phyloP scores from a whole-genome alignment of 192 early-diverging fungal species.

The Dissophora globulifera region DNA sequence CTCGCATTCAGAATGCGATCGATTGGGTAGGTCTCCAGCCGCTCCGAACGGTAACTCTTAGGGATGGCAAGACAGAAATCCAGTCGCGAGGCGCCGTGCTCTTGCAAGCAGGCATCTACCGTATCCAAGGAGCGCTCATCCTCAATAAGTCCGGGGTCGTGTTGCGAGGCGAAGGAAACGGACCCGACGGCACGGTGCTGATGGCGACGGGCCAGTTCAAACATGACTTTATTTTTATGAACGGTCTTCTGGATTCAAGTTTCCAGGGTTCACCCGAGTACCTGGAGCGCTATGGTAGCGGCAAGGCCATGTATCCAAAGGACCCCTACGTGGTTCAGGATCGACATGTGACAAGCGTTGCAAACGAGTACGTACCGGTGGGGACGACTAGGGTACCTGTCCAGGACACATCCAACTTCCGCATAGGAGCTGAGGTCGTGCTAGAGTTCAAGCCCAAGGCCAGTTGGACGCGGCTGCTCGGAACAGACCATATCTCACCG shows the following conservation, averaged over 20 bases:
- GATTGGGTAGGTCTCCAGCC: constrained; percentile 24
- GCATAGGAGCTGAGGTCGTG: constrained; percentile 10
- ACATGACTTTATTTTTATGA: constrained; percentile 36
- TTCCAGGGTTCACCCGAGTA: constrained; percentile 36
- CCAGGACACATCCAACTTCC: constrained; percentile 18
- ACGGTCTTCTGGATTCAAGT: constrained; percentile 23
- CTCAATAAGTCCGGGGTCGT: constrained; percentile 34
- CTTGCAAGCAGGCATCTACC: constrained; percentile 39
- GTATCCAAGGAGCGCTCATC: constrained; percentile 19
- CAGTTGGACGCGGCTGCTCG: constrained; percentile 17
- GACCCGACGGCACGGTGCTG: constrained; percentile 12
- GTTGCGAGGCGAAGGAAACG: constrained; percentile 36
- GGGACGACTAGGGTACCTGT: constrained; percentile 18
- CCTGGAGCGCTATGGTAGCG: neutral
- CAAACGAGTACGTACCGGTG: constrained; percentile 24
- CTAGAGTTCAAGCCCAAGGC: neutral
- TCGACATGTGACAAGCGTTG: neutral
- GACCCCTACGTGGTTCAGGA: constrained; percentile 16
- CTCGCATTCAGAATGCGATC: constrained; percentile 34
- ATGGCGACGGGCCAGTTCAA: constrained; percentile 28
- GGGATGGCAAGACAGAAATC: constrained; percentile 27
- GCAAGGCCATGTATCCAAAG: neutral
- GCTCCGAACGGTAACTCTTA: neutral
- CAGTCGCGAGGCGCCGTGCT: constrained; percentile 18
- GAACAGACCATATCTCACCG: constrained; percentile 25